Conservation (phyloP, 139 green algal genomes). For the Trebouxia sp. region DNA sequence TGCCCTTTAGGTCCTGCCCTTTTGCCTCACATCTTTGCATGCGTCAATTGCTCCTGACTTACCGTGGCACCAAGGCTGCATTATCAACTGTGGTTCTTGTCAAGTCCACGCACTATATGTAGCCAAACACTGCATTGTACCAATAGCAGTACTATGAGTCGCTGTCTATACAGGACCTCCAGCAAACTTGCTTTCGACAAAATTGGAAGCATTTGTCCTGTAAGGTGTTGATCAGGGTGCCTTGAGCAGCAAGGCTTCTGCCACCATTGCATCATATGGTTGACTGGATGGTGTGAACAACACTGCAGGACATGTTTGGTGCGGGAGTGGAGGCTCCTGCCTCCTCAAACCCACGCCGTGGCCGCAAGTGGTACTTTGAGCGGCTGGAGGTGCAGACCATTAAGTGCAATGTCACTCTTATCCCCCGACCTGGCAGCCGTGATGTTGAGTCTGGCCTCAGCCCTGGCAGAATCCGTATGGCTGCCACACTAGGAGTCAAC, state of each 20-base stretch:
- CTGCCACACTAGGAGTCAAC: constrained; percentile 42
- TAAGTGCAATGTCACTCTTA: constrained; percentile 56
- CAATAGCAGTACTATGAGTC: too few species aligned
- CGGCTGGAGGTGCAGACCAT: constrained; percentile 49
- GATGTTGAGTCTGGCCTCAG: constrained; percentile 7
- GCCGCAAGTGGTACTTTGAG: constrained; percentile 40
- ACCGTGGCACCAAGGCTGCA: too few species aligned
- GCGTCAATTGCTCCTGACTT: too few species aligned
- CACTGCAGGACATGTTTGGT: constrained; percentile 31
- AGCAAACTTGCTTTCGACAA: too few species aligned
- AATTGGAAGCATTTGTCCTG: too few species aligned
- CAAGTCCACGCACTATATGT: too few species aligned
- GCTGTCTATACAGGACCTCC: too few species aligned
- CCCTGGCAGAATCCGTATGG: constrained; percentile 41
- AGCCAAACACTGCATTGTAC: too few species aligned
- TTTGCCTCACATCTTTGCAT: too few species aligned
- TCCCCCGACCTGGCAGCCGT: constrained; percentile 33
- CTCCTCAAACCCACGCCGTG: not conserved
- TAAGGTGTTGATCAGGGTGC: too few species aligned
- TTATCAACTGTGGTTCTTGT: too few species aligned
- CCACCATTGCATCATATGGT: not conserved
- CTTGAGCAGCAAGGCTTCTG: not conserved
- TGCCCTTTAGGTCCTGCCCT: too few species aligned
- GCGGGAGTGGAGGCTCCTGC: not conserved
- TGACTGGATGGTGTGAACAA: not conserved